phyloP scores from a whole-genome alignment of 2,329 filamentous ascomycete species.

The Exophiala mesophila region DNA sequence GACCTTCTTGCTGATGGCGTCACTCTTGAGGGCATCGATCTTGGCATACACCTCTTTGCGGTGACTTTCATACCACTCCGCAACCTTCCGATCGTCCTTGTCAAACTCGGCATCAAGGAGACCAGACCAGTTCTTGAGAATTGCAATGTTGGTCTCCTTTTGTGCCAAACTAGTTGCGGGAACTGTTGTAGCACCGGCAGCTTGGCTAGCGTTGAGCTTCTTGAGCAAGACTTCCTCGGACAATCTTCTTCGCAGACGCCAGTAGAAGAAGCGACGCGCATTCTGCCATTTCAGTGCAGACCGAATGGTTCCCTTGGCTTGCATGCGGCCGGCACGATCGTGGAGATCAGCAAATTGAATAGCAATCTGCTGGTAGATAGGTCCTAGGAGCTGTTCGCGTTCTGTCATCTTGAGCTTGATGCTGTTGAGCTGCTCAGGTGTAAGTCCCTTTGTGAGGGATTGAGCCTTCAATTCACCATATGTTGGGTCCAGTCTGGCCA shows the following conservation, averaged over 20 bases:
- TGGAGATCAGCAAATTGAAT: constrained; percentile 95
- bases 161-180: constrained; percentile 41
- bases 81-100: constrained; percentile 74
- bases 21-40: constrained; percentile 76
- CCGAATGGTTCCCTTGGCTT: constrained; percentile 93
- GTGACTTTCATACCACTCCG: constrained; percentile 95
- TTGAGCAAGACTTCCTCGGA: constrained; percentile 97
- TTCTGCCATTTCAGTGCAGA: constrained; percentile 79
- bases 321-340: constrained; percentile 94
- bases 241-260: constrained; percentile 91
- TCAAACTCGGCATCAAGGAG: constrained; percentile 65
- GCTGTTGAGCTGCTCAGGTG: constrained; percentile 66
- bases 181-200: constrained; percentile 30
- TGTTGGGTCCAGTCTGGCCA: constrained; percentile 82
- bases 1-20: constrained; percentile 65
- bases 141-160: constrained; percentile 64
- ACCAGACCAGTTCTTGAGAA: constrained; percentile 77
- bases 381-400: constrained; percentile 83
- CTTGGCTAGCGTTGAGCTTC: constrained; percentile 60
- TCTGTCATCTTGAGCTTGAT: constrained; percentile 79
- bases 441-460: constrained; percentile 62
- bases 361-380: constrained; percentile 92
- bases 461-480: constrained; percentile 82
- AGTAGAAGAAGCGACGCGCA: constrained; percentile 97
- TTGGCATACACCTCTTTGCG: constrained; percentile 75